phyloP scores from a whole-genome alignment of 2,329 filamentous ascomycete species.

The Mycosphaerelloides madeirae region DNA sequence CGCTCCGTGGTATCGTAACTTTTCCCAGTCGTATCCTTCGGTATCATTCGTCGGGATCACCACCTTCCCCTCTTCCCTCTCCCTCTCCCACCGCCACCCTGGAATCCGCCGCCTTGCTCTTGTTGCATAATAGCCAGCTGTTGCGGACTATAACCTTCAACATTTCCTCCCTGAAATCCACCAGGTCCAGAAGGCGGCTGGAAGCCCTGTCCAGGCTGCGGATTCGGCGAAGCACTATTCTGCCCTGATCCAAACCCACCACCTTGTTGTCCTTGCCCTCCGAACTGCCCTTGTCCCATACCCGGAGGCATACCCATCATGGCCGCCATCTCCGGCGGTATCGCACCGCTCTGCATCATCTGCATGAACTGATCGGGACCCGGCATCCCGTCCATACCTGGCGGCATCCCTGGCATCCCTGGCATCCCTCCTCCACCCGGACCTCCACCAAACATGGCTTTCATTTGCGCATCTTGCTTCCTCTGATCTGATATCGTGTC shows the following conservation, averaged over 20 bases:
- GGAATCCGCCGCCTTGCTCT: slow-evolving; percentile 22
- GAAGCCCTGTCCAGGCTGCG: slow-evolving; percentile 25
- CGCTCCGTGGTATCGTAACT: neutral
- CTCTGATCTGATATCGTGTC: slow-evolving; percentile 78
- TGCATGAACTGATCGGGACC: slow-evolving; percentile 40
- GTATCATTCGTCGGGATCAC: neutral
- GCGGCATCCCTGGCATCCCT: slow-evolving; percentile 30
- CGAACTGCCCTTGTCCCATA: slow-evolving; percentile 16
- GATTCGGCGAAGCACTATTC: slow-evolving; percentile 21
- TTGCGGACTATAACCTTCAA: slow-evolving; percentile 32
- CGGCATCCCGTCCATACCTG: slow-evolving; percentile 38
- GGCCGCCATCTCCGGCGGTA: slow-evolving; percentile 12
- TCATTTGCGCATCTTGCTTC: slow-evolving; percentile 59
- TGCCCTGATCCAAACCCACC: slow-evolving; percentile 18
- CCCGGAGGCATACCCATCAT: slow-evolving; percentile 15
- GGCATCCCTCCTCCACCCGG: slow-evolving; percentile 17
- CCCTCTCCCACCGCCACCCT: slow-evolving; percentile 28
- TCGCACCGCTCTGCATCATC: slow-evolving; percentile 17
- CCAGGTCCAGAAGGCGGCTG: slow-evolving; percentile 23
- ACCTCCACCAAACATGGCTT: slow-evolving; percentile 51
- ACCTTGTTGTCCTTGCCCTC: slow-evolving; percentile 17
- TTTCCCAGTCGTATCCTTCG: neutral
- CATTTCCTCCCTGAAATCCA: slow-evolving; percentile 18
- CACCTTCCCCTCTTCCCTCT: slow-evolving; percentile 20
- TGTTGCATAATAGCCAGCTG: slow-evolving; percentile 35